Percentiles rank a stretch among this genome's conserved stretches.
phyloP scores from a whole-genome alignment of 148 eudicot species.

The Camellia lanceoleosa region DNA sequence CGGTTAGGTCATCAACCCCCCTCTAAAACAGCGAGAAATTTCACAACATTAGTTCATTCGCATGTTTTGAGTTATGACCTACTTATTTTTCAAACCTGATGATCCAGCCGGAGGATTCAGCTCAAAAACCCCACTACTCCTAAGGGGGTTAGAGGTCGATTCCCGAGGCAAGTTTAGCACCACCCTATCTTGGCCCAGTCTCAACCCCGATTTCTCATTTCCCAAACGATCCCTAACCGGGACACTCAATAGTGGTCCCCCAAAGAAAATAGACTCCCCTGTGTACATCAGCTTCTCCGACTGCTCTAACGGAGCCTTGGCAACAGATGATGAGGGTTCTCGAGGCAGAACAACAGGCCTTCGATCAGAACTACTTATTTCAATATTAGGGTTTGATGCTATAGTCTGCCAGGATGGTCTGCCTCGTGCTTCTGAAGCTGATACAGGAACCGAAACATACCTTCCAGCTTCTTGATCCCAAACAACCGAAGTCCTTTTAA shows the following conservation, averaged over 20 bases:
- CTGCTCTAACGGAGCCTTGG: constrained; percentile 38
- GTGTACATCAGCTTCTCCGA: constrained; percentile 72
- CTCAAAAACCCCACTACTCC: no score
- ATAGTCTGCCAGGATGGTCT: constrained; percentile 33
- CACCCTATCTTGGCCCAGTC: constrained; percentile 51
- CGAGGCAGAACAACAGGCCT: constrained; percentile 32
- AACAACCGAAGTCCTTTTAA: constrained; percentile 74
- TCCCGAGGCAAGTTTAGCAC: constrained; percentile 56
- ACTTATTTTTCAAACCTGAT: no score
- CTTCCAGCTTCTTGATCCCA: constrained; percentile 99
- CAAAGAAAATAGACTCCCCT: constrained; percentile 89
- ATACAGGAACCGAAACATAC: constrained; percentile 73
- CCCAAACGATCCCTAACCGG: constrained; percentile 42
- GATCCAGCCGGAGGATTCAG: no score
- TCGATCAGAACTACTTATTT: constrained; percentile 24
- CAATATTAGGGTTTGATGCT: constrained; percentile 34
- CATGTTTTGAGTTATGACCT: no score
- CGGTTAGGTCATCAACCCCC: no score
- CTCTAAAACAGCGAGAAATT: no score
- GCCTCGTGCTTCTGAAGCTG: constrained; percentile 51
- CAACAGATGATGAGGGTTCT: constrained; percentile 41
- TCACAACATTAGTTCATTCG: no score
- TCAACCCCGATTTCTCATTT: constrained; percentile 38
- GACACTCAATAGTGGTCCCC: constrained; percentile 77
- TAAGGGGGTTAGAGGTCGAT: constrained; percentile 50